Evolutionary conservation across 2,329 filamentous ascomycete species (phyloP).

Genomic region (Aspergillus sp.): DNA sequence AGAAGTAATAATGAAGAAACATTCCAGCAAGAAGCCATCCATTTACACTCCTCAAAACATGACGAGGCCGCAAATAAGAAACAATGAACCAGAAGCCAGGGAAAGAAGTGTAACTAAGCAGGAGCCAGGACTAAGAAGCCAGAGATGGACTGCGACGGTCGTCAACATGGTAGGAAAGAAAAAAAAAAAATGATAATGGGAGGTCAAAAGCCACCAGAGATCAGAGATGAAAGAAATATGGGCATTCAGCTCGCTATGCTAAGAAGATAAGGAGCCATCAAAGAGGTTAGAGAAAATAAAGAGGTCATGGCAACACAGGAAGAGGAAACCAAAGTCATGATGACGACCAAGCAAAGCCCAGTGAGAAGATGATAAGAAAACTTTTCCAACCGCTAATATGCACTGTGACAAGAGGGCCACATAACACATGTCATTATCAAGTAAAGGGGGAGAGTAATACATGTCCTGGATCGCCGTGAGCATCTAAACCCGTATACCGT

Average conservation of each 20-base stretch:
- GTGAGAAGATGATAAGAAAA: constrained; percentile 33
- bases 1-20: not conserved
- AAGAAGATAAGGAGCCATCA: constrained; percentile 26
- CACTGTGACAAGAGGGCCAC: constrained; percentile 40
- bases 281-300: constrained; percentile 23
- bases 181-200: not conserved
- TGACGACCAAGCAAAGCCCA: constrained; percentile 26
- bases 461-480: constrained; percentile 32
- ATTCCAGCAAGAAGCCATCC: constrained; percentile 1
- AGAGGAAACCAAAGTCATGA: constrained; percentile 27
- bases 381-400: constrained; percentile 49
- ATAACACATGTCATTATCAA: constrained; percentile 45
- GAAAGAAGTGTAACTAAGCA: not conserved
- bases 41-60: constrained; percentile 1
- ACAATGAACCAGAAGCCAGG: not conserved
- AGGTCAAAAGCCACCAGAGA: constrained; percentile 1
- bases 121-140: not conserved
- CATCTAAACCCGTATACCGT: constrained; percentile 21
- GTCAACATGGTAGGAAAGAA: constrained; percentile 4
- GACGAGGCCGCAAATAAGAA: not conserved
- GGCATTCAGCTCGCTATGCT: constrained; percentile 43
- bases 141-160: constrained; percentile 5
- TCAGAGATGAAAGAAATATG: constrained; percentile 23
- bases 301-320: constrained; percentile 28
- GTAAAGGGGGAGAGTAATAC: constrained; percentile 39